Evolutionary conservation across 2,329 filamentous ascomycete genomes (phyloP).

Genomic region (Fusarium torulosum): DNA sequence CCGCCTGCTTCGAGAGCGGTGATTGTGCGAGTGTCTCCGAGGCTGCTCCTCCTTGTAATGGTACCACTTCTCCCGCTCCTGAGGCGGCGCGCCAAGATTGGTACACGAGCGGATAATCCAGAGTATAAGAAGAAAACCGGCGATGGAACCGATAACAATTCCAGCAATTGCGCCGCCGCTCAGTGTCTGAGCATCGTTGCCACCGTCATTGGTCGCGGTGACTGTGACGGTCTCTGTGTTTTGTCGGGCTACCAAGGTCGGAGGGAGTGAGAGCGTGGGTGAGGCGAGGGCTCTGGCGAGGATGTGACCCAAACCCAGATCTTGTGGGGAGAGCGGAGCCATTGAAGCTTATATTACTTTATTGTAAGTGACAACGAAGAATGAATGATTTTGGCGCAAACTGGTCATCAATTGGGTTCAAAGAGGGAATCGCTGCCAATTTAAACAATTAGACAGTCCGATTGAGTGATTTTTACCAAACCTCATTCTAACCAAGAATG

Average conservation of each 20-base stretch:
- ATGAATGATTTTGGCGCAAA: neutral
- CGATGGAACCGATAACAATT: conserved; percentile 27
- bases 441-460: conserved; percentile 4
- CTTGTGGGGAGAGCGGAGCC: conserved; percentile 36
- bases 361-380: neutral
- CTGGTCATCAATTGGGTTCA: neutral
- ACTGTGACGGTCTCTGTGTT: conserved; percentile 51
- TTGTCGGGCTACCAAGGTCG: conserved; percentile 40
- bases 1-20: conserved; percentile 43
- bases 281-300: conserved; percentile 33
- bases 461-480: conserved; percentile 9
- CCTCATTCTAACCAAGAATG: neutral
- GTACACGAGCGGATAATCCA: conserved; percentile 62
- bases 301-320: conserved; percentile 31
- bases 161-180: conserved; percentile 60
- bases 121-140: conserved; percentile 54
- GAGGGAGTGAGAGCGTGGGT: conserved; percentile 21
- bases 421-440: neutral
- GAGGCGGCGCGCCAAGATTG: conserved; percentile 56
- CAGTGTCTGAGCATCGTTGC: conserved; percentile 45
- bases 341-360: conserved; percentile 10
- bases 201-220: conserved; percentile 34
- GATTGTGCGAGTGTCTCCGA: conserved; percentile 31
- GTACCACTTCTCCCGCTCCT: conserved; percentile 52
- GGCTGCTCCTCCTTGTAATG: conserved; percentile 46